Base-by-base conservation (phyloP, 2,329 filamentous ascomycete species). In the Beauveria rudraprayagi region DNA sequence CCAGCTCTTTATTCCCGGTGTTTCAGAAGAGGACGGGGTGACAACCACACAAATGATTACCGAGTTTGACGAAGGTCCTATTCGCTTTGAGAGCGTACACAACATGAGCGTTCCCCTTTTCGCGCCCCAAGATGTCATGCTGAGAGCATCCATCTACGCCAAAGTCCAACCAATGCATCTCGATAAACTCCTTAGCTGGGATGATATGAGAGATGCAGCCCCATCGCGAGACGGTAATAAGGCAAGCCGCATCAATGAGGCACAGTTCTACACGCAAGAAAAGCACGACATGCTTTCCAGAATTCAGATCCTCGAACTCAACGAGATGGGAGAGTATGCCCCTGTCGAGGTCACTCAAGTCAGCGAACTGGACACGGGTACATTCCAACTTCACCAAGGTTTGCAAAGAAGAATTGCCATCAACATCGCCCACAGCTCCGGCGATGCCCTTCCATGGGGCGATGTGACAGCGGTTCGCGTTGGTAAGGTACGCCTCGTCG, bases 131-230 rank as follows among this genome's bases (percentile, higher is more conserved):
- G 87, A 88, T 52, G 86, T 91, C 1, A 88, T 86, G 26, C 76
- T 99, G 59, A 85, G 94, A 60, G 89, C 96, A 9, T 91, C 92
- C 54, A 89, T 99, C 63, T 97, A 96, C 71, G 92, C 94, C 19
- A 89, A 89, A 70, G 91, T 96, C 41, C 94, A 91, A 1, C 79
- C 87, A 0, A 97, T 97, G 87, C 94, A 99, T 75, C 82, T 99
- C 24, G 94, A 99, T 73, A 97, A 96, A 77, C 81, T 99, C 56
- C 83, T 97, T 14, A 99, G 94, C 76, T 99, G 94, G 94, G 94
- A 99, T 71, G 94, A 97, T 69, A 97, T 99, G 87, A 87, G 93
- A 62, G 93, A 99, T 73, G 83, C 84, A 19, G 79, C 86, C 55
- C 81, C 82, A 3, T 82, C 83, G 64, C 81, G 82, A 60, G 78